Evolutionary conservation across 495 filamentous ascomycete genomes (phyloP).

Genomic region (Penicillium salamii): DNA sequence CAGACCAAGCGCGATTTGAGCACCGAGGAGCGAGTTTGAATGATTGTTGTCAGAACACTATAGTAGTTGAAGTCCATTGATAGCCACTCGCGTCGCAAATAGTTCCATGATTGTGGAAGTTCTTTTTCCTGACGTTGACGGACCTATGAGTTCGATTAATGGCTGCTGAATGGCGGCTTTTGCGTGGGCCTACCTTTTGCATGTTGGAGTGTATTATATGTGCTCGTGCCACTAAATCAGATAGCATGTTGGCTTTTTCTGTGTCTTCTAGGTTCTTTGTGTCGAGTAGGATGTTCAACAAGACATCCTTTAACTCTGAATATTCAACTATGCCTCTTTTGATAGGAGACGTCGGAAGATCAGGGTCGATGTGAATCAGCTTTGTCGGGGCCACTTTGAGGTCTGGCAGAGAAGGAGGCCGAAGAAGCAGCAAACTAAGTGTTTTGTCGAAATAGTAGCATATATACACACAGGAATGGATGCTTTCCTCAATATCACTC

Average conservation of each 20-base stretch:
- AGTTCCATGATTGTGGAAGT: slow-evolving; percentile 15
- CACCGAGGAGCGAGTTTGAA: slow-evolving; percentile 22
- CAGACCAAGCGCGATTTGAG: slow-evolving; percentile 23
- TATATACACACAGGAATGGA: slow-evolving; percentile 25
- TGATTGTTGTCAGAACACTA: slow-evolving; percentile 22
- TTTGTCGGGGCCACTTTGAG: slow-evolving; percentile 22
- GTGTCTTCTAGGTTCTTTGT: slow-evolving; percentile 14
- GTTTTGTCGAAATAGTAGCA: slow-evolving; percentile 37
- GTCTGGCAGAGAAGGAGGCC: slow-evolving; percentile 31
- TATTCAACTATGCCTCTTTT: slow-evolving; percentile 24
- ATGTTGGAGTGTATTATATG: slow-evolving; percentile 19
- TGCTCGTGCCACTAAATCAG: slow-evolving; percentile 19
- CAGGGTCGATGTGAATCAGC: slow-evolving; percentile 23
- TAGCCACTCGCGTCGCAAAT: slow-evolving; percentile 24
- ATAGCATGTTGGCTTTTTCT: slow-evolving; percentile 22
- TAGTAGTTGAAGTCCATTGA: slow-evolving; percentile 34
- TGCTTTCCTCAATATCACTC: slow-evolving; percentile 22
- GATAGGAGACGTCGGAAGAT: slow-evolving; percentile 22
- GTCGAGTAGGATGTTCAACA: slow-evolving; percentile 19
- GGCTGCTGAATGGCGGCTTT: neutral
- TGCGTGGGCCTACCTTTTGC: slow-evolving; percentile 12
- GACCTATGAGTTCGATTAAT: slow-evolving; percentile 5
- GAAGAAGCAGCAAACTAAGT: slow-evolving; percentile 35
- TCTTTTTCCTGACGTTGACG: slow-evolving; percentile 19
- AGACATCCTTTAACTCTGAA: slow-evolving; percentile 19